A percentile compares a stretch with the other conserved stretches of the same genome.
phyloP scores from a whole-genome alignment of 768 basidiomycete species.

The Cystobasidium ongulense region DNA sequence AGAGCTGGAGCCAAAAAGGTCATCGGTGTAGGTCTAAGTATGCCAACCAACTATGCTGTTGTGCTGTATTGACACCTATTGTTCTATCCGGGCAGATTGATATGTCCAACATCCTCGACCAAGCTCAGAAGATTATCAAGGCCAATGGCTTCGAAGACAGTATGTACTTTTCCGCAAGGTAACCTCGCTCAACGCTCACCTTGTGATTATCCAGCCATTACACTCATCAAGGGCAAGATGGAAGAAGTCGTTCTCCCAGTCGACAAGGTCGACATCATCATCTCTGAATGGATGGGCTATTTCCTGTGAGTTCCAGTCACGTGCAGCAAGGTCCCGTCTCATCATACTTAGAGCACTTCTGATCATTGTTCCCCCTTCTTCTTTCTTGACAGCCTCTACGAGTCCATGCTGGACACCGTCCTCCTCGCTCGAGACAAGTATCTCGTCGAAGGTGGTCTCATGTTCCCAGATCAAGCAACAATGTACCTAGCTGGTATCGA shows the following conservation, averaged over 20 bases:
- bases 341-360: background rate
- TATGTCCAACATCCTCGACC: constrained; percentile 99
- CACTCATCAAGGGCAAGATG: constrained; percentile 79
- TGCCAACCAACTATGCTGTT: background rate
- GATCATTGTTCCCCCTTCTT: background rate
- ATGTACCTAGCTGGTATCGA: constrained; percentile 94
- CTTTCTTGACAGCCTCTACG: constrained; percentile 71
- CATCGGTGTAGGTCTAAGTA: constrained; percentile 38
- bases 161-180: constrained; percentile 48
- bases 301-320: constrained; percentile 41
- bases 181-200: background rate
- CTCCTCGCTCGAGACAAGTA: constrained; percentile 69
- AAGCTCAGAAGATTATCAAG: constrained; percentile 91
- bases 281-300: constrained; percentile 90
- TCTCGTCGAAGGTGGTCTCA: constrained; percentile 72
- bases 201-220: constrained; percentile 51
- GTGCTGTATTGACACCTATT: background rate
- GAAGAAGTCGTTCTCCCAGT: constrained; percentile 76
- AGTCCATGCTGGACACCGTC: constrained; percentile 96
- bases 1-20: constrained; percentile 44
- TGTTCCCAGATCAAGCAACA: constrained; percentile 92
- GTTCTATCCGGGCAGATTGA: constrained; percentile 52
- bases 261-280: constrained; percentile 76
- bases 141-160: constrained; percentile 94
- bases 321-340: background rate